A percentile compares a stretch with the other conserved stretches of the same genome.
Conservation (phyloP, 2,329 filamentous ascomycete genomes). For the Geosmithia flava region DNA sequence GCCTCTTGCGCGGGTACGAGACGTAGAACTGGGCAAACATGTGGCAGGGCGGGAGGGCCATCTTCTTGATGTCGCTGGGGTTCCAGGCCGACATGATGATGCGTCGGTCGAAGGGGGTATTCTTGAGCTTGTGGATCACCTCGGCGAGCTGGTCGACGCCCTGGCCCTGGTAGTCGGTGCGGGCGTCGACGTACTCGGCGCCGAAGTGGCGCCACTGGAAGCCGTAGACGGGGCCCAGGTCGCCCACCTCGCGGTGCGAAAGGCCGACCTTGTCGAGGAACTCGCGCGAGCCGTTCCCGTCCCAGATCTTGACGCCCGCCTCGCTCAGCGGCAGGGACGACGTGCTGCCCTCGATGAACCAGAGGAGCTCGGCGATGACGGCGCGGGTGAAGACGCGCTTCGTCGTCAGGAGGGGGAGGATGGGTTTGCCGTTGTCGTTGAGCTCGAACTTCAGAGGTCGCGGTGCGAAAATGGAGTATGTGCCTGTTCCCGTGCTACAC, state of each 20-base stretch:
- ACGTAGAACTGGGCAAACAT: constrained; percentile 98
- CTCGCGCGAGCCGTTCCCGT: constrained; percentile 84
- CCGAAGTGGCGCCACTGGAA: constrained; percentile 99
- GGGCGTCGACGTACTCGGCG: constrained; percentile 69
- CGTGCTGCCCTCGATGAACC: constrained; percentile 84
- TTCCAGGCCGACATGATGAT: constrained; percentile 96
- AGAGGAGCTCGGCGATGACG: constrained; percentile 84
- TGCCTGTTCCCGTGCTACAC: constrained; percentile 79
- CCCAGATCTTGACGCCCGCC: constrained; percentile 92
- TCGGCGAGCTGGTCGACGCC: constrained; percentile 90
- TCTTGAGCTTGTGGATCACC: constrained; percentile 74
- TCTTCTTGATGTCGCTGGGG: constrained; percentile 68
- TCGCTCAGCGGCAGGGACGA: constrained; percentile 65
- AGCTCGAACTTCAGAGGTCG: constrained; percentile 78
- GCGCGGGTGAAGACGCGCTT: constrained; percentile 92
- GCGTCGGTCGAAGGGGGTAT: constrained; percentile 75
- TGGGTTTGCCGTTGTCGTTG: constrained; percentile 30
- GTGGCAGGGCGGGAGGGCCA: constrained; percentile 90
- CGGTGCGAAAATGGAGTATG: constrained; percentile 79
- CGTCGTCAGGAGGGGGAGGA: constrained; percentile 89
- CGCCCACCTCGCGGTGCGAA: constrained; percentile 68
- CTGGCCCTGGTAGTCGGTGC: constrained; percentile 72
- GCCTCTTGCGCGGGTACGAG: constrained; percentile 43
- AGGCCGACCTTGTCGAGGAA: constrained; percentile 83
- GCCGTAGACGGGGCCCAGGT: constrained; percentile 90